Base-by-base conservation (phyloP, 805 yeast species). In the Candida ponderosae region DNA sequence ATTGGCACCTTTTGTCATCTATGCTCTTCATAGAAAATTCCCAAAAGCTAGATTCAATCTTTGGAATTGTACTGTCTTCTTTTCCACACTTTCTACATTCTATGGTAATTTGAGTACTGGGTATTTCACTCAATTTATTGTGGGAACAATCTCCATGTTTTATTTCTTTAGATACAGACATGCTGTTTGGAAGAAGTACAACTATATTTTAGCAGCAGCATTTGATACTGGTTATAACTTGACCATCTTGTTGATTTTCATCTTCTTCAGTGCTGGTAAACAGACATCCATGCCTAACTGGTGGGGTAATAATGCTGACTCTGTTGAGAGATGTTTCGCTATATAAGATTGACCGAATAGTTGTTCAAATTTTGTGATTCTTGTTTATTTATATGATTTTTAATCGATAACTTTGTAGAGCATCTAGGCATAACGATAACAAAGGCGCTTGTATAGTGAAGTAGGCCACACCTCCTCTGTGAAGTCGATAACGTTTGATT, bases 211-310 rank as follows among this genome's bases (percentile, higher is more conserved):
- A 33, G 63, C 77, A 17, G 68, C 79, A 35, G 82, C 74, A 1
- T 58, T 77, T 16, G 59, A 70, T 10, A 73, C 81, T 1, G 84
- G 83, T 13, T 70, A 74, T 15, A 81, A 81, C 1, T 64, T 76
- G 40, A 63, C 78, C 38, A 76, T 74, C 1, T 59, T 76, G 32
- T 50, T 77, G 6, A 47, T 54, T 16, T 37, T 47, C 36, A 68
- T 76, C 16, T 79, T 79, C 55, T 72, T 74, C 50, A 57, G 69
- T 3, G 60, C 63, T 9, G 57, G 59, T 35, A 71, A 63, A 43
- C 61, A 70, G 33, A 60, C 60, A 4, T 57, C 54, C 8, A 45
- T 50, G 6, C 37, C 76, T 10, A 41, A 56, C 20, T 79, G 85
- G 86, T 79, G 85, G 85, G 85, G 85, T 1, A 76, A 74, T 34